Conservation (phyloP, 345 rosid genomes). For the Pistacia atlantica region DNA sequence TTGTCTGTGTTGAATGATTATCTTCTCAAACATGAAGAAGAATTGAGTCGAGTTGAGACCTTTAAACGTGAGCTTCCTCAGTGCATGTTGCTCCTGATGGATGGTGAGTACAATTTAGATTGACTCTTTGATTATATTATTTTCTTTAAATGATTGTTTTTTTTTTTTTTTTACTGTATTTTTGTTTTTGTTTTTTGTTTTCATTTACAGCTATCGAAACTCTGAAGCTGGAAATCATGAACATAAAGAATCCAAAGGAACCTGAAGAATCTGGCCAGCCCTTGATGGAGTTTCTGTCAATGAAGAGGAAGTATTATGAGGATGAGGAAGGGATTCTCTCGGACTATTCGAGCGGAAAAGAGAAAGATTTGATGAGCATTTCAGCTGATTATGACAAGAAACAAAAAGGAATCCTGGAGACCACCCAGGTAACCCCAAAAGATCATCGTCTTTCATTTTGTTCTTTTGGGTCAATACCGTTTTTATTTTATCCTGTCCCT, state of each 20-base stretch:
- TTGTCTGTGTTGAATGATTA: slow-evolving; percentile 20
- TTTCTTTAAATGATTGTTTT: background rate
- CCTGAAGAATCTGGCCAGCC: background rate
- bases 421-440: slow-evolving; percentile 3
- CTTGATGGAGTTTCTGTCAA: slow-evolving; percentile 12
- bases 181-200: background rate
- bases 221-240: slow-evolving; percentile 20
- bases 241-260: slow-evolving; percentile 10
- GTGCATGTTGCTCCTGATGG: slow-evolving; percentile 22
- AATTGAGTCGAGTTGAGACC: slow-evolving; percentile 11
- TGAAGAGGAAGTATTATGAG: slow-evolving; percentile 16
- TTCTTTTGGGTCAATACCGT: background rate
- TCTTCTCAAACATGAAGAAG: slow-evolving; percentile 23
- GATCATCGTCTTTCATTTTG: background rate
- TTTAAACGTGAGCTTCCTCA: slow-evolving; percentile 21
- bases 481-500: background rate
- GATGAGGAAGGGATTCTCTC: background rate
- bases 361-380: background rate
- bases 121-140: background rate
- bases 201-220: slow-evolving; percentile 23
- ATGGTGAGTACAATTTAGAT: slow-evolving; percentile 15
- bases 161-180: background rate
- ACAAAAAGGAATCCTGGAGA: background rate
- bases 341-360: background rate
- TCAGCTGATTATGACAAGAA: background rate